Evolutionary conservation across 2,329 filamentous ascomycete species (phyloP).

Genomic region (Sporothrix globosa): DNA sequence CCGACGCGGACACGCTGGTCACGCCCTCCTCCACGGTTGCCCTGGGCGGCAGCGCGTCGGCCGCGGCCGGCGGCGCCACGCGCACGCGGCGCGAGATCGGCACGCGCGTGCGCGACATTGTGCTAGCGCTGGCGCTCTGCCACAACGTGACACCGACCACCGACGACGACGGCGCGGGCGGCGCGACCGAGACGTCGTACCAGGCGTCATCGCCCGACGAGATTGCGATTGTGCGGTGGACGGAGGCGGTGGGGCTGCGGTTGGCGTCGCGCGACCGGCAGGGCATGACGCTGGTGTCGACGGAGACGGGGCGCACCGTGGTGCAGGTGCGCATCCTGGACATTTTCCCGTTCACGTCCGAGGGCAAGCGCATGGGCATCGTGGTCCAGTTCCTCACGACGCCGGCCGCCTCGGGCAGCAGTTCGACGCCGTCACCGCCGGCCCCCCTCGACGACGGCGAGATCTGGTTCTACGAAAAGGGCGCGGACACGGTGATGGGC

Average conservation of each 20-base stretch:
- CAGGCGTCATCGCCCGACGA: slow-evolving; percentile 98
- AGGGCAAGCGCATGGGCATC: slow-evolving; percentile 97
- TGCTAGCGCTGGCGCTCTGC: slow-evolving; percentile 87
- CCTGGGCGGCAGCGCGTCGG: slow-evolving; percentile 37
- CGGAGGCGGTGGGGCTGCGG: slow-evolving; percentile 85
- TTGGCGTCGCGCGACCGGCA: slow-evolving; percentile 84
- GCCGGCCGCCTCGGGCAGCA: slow-evolving; percentile 48
- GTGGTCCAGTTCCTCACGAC: slow-evolving; percentile 80
- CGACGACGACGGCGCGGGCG: slow-evolving; percentile 71
- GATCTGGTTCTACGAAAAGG: slow-evolving; percentile 99
- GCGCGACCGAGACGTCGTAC: slow-evolving; percentile 77
- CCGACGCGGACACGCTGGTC: slow-evolving; percentile 58
- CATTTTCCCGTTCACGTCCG: slow-evolving; percentile 95
- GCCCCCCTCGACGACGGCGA: slow-evolving; percentile 65
- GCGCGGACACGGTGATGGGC: slow-evolving; percentile 98
- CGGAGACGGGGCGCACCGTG: slow-evolving; percentile 70
- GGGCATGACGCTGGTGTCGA: slow-evolving; percentile 78
- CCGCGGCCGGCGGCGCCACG: slow-evolving; percentile 59
- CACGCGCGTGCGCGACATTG: slow-evolving; percentile 86
- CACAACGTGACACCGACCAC: slow-evolving; percentile 95
- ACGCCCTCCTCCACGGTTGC: slow-evolving; percentile 73
- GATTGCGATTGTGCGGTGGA: slow-evolving; percentile 96
- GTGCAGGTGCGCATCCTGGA: slow-evolving; percentile 89
- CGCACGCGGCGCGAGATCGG: slow-evolving; percentile 92
- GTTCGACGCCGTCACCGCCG: too few species aligned